Base-by-base conservation (phyloP, 139 green algal genomes). In the Medakamo hakoo region DNA sequence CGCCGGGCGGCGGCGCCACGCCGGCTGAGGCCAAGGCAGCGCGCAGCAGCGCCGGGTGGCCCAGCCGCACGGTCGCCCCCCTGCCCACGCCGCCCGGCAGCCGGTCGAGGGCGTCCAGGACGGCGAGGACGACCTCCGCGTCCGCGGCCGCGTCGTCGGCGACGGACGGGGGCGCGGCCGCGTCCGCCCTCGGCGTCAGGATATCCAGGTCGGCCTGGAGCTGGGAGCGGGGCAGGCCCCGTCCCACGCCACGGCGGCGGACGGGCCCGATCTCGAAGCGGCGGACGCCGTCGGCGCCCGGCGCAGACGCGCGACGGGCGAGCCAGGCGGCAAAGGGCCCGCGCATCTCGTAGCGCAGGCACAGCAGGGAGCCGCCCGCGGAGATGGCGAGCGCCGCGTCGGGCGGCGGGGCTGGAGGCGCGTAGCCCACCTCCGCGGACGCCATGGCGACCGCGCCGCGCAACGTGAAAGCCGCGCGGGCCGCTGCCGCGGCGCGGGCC, bases 171-270 rank as follows among this genome's bases (percentile, higher is more conserved):
- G 64, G 23, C 76, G 66, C 69, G 76, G 69, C 22, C 18, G n/a
- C n/a, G n/a, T n/a, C n/a, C n/a, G n/a, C n/a, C n/a, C n/a, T 14
- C 1, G 66, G 66, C 14, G 68, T 71, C 14, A 90, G 40, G 20
- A 87, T 63, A 64, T 92, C 84, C 64, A 92, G 73, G 69, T 92
- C 84, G 1, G 80, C 83, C 64, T 82, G 72, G 40, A 88, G 73
- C 65, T 79, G 73, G n/a, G 71, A 68, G 20, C 67, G 59, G 9
- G 84, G 74, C 26, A 80, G 62, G 27, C 68, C 68, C 28, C 80
- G 32, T n/a, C 71, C 70, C 25, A 66, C 55, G 48, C 63, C 31
- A 22, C 63, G 63, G 29, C 73, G 63, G n/a, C 63, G 62, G 28
- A 80, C 66, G 19, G 31, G 30, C 4, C 52, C 61, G 22, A 72